These are phyloP conservation scores for Violaceomyces palustris DNA, from an alignment of 1,284 basidiomycete genomes.

Conservation along the genomic window DNA sequence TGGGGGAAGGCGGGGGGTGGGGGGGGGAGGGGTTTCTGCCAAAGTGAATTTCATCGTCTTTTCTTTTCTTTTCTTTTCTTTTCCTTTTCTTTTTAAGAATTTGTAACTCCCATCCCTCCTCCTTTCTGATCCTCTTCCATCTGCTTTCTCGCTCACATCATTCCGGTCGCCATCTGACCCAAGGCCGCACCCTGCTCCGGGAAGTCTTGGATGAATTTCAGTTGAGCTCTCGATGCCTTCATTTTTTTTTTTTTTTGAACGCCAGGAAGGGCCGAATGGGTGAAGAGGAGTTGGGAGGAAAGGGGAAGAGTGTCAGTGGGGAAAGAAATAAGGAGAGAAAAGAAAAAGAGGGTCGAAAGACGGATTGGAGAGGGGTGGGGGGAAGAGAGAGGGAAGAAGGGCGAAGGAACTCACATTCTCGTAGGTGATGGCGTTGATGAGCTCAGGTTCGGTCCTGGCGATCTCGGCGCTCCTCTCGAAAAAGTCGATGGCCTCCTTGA, in stretches of 20 bases:
- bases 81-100: no score
- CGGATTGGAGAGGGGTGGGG: background rate
- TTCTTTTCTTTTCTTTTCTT: no score
- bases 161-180: conserved; percentile 42
- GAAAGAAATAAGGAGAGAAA: background rate
- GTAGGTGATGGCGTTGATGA: conserved; percentile 82
- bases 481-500: conserved; percentile 78
- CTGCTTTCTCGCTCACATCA: no score
- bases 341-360: background rate
- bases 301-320: no score
- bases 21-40: no score
- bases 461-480: conserved; percentile 80
- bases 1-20: no score
- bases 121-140: no score
- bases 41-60: no score
- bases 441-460: conserved; percentile 83
- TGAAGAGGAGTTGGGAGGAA: background rate
- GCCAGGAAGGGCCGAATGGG: background rate
- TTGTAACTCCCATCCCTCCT: no score
- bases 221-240: conserved; percentile 38
- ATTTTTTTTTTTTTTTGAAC: no score
- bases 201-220: conserved; percentile 48
- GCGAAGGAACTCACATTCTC: conserved; percentile 58
- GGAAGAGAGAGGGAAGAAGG: background rate
- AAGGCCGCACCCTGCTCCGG: conserved; percentile 46